These are phyloP conservation scores for Orbilia brochopaga DNA, from an alignment of 2,329 filamentous ascomycete species.

Conservation along the genomic window DNA sequence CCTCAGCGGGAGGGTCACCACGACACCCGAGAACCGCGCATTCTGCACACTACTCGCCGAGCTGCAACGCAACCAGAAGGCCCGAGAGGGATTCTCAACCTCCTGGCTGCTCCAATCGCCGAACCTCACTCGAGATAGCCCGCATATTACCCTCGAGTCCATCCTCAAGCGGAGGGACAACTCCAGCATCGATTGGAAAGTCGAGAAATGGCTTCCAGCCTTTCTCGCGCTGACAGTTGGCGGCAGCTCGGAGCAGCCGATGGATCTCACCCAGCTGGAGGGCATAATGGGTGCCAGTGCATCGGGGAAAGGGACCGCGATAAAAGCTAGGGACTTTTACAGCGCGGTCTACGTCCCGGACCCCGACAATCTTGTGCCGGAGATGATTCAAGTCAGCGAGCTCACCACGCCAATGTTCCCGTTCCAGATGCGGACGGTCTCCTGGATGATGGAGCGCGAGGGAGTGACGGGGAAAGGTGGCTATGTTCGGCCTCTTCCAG, in stretches of 20 bases:
- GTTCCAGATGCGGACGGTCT: constrained; percentile 54
- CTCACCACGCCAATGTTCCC: constrained; percentile 52
- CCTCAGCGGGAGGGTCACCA: constrained; percentile 11
- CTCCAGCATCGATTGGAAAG: constrained; percentile 45
- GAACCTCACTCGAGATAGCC: not conserved
- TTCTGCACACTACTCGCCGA: constrained; percentile 16
- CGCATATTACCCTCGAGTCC: constrained; percentile 10
- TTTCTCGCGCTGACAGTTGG: constrained; percentile 31
- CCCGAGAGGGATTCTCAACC: constrained; percentile 13
- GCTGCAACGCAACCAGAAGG: constrained; percentile 5
- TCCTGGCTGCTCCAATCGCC: constrained; percentile 20
- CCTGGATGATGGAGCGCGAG: constrained; percentile 54
- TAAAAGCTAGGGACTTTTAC: constrained; percentile 53
- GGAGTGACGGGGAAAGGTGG: constrained; percentile 39
- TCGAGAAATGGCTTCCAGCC: constrained; percentile 41
- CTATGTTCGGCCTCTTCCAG: constrained; percentile 10
- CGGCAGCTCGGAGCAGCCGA: constrained; percentile 3
- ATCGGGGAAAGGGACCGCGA: constrained; percentile 20
- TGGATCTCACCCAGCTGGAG: constrained; percentile 27
- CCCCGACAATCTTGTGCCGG: constrained; percentile 30
- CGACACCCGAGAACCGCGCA: not conserved
- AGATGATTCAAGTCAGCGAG: constrained; percentile 51
- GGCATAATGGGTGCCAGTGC: constrained; percentile 17
- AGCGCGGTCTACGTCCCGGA: constrained; percentile 49
- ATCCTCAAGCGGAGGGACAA: constrained; percentile 20